Evolutionary conservation across 2,329 filamentous ascomycete species (phyloP), one percentile per base, ranked within the genome.

Genomic region (Chrysosporium keratinophilum): DNA sequence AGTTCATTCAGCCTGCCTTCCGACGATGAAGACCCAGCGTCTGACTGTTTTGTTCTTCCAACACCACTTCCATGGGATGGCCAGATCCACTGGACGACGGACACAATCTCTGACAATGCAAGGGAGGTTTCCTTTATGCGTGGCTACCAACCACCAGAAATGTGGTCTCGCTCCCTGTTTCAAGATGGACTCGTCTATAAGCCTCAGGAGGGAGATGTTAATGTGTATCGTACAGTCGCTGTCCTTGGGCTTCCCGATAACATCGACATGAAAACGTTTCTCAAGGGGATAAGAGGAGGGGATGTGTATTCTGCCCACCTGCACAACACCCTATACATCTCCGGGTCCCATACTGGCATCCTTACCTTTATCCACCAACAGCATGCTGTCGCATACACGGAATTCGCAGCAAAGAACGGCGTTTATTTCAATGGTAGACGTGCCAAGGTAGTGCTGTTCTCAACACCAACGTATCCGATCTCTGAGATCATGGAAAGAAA

Each of bases 141-240:
- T 39, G 14, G 15, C 14, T 15, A 47, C 2, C 39, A 50, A 19
- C 12, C 40, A 15, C 52, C 61, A 10, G 56, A 31, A 19, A 50
- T 44, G 11, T 10, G 39, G 23, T 28, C 62, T 10, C 58, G 58
- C 19, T 61, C 58, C 55, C 42, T 66, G 10, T 66, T 65, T 47
- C 62, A 66, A 44, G 65, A 66, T 17, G 65, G 64, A 0, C 56
- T 69, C n/a, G 61, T 66, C 39, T 68, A 65, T 44, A 56, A 62
- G 0, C 66, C 66, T 5, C 45, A 55, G 3, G 28, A 44, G 37
- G 15, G 34, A 2, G 63, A 67, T 15, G 48, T 45, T 3, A 59
- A 67, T 41, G 54, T 58, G 2, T 65, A 65, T 51, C 64, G 67
- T 19, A 67, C 66, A 1, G 59, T 68, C 31, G 61, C 57, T 15